Evolutionary conservation across 2,329 filamentous ascomycete genomes (phyloP), one percentile per base, ranked within the genome.

Genomic region (Colletotrichum lentis): DNA sequence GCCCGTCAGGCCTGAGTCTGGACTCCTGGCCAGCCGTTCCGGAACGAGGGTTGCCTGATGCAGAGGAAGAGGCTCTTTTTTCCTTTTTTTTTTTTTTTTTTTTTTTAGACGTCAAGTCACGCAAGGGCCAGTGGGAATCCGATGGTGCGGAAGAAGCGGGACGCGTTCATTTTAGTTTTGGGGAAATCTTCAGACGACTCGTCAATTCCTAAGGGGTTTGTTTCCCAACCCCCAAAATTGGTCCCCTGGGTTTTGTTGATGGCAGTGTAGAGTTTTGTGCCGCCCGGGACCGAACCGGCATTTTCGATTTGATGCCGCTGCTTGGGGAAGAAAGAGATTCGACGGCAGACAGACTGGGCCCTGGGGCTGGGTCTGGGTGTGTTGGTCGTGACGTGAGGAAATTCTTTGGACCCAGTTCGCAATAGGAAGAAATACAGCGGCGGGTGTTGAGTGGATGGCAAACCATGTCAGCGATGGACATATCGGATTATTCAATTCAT

Each of bases 141-240:
- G 39, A 10, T 10, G 54, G n/a, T 5, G 43, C 39, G 35, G 27
- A 31, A 31, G 54, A 3, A 24, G 24, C 22, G n/a, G 39, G 54
- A 10, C 24, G 14, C 54, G 3, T 22, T 47, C 56, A 35, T 20
- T 14, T 27, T n/a, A 18, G 31, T 18, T n/a, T 46, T 35, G 43
- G 5, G 24, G n/a, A n/a, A 49, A 49, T 27, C 31, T 41, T 59
- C 43, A 44, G 56, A 59, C 43, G 56, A 59, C 44, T 59, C 56
- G 56, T 49, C 39, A 31, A 37, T 12, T 20, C 27, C n/a, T 47
- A 20, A 49, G 16, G 10, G n/a, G n/a, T n/a, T n/a, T n/a, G 46
- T 50, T 31, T 7, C 20, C 24, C 47, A 24, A 12, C 27, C 14
- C 20, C 20, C 3, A 22, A 22, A 27, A 27, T 1, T 27, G 6